These are phyloP conservation scores for Pythium rhizo-oryzae DNA, from an alignment of 352 stramenopile genomes.

Conservation along the genomic window DNA sequence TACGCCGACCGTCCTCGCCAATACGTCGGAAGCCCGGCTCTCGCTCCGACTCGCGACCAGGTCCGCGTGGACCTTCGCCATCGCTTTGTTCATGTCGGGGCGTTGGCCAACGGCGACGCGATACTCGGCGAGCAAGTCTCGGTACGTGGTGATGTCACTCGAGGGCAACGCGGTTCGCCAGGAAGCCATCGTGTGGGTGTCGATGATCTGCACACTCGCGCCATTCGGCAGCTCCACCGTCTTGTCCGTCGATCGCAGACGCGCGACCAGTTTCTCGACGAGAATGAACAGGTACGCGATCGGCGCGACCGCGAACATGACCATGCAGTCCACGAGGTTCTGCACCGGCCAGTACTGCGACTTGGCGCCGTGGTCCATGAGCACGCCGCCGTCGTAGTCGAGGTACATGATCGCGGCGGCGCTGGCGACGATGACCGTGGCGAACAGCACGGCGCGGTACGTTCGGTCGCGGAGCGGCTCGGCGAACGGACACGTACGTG, in stretches of 20 bases:
- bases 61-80: constrained; percentile 12
- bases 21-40: not conserved
- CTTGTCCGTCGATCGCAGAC: not conserved
- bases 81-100: constrained; percentile 17
- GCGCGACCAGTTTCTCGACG: constrained; percentile 5
- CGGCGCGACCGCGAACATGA: constrained; percentile 29
- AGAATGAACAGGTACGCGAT: constrained; percentile 23
- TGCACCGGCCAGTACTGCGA: constrained; percentile 41
- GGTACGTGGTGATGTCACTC: constrained; percentile 17
- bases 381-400: constrained; percentile 32
- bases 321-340: constrained; percentile 32
- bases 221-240: not conserved
- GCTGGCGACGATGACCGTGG: constrained; percentile 25
- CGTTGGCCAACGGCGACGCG: constrained; percentile 16
- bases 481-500: constrained; percentile 26
- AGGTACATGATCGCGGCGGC: constrained; percentile 20
- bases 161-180: not conserved
- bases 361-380: constrained; percentile 28
- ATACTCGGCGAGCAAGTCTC: constrained; percentile 26
- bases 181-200: not conserved
- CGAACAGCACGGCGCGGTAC: constrained; percentile 27
- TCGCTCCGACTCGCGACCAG: not conserved
- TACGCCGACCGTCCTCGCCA: constrained; percentile 14
- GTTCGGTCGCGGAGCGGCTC: constrained; percentile 25
- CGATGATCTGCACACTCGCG: not conserved